Evolutionary conservation across 345 rosid species (phyloP).

Genomic region (Anacardium occidentale): DNA sequence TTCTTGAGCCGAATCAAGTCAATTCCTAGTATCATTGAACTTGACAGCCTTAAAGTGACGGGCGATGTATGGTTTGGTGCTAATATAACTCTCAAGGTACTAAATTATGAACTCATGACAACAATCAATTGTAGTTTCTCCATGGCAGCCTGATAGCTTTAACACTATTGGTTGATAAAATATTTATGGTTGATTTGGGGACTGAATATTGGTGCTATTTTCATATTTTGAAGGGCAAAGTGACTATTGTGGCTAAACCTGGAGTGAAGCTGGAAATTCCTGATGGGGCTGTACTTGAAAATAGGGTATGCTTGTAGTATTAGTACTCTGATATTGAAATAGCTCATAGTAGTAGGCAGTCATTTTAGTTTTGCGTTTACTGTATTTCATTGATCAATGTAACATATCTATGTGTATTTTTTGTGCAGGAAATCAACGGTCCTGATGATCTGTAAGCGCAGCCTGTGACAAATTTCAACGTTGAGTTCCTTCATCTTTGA

Average conservation of each 20-base stretch:
- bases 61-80: slow-evolving; percentile 94
- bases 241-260: slow-evolving; percentile 59
- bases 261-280: slow-evolving; percentile 79
- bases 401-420: background rate
- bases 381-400: background rate
- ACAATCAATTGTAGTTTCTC: background rate
- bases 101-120: background rate
- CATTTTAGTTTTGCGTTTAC: background rate
- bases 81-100: slow-evolving; percentile 77
- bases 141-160: no score
- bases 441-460: slow-evolving; percentile 61
- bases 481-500: background rate
- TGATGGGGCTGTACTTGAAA: slow-evolving; percentile 59
- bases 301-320: slow-evolving; percentile 58
- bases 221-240: slow-evolving; percentile 61
- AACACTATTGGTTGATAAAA: no score
- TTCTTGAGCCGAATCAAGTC: slow-evolving; percentile 88
- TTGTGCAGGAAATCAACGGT: slow-evolving; percentile 65
- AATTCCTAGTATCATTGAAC: slow-evolving; percentile 88
- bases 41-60: slow-evolving; percentile 84
- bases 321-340: background rate
- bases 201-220: background rate
- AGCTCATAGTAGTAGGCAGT: background rate
- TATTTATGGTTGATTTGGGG: background rate
- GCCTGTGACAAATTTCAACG: background rate